These are phyloP conservation scores for Kluyveromyces nonfermentans DNA, from an alignment of 805 yeast species.

Conservation along the genomic window DNA sequence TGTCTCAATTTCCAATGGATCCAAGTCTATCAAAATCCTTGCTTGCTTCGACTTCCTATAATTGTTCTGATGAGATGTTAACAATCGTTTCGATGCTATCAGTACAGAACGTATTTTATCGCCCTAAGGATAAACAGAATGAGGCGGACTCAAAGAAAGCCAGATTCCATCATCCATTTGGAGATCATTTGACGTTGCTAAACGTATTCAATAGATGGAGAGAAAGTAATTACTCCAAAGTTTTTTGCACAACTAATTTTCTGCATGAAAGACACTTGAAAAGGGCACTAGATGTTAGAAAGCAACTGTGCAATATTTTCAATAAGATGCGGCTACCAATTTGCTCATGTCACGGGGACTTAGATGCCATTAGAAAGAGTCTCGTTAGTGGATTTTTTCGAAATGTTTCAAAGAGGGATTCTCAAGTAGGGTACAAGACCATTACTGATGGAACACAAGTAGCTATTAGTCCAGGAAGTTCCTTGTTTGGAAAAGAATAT, in stretches of 20 bases:
- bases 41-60: constrained; percentile 57
- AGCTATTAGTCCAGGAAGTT: constrained; percentile 78
- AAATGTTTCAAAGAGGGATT: constrained; percentile 55
- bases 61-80: constrained; percentile 71
- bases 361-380: constrained; percentile 50
- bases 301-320: constrained; percentile 55
- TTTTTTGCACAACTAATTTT: constrained; percentile 38
- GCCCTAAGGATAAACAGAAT: constrained; percentile 71
- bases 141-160: constrained; percentile 72
- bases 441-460: constrained; percentile 68
- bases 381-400: constrained; percentile 60
- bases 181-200: constrained; percentile 76
- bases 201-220: constrained; percentile 78
- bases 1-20: constrained; percentile 92
- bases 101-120: constrained; percentile 67
- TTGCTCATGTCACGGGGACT: constrained; percentile 44
- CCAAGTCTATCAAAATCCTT: constrained; percentile 81
- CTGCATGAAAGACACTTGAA: constrained; percentile 70
- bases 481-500: constrained; percentile 51
- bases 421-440: constrained; percentile 66
- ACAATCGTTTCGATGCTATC: constrained; percentile 86
- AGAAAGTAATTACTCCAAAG: constrained; percentile 41
- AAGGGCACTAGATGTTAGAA: constrained; percentile 71
- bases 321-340: constrained; percentile 37
- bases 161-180: constrained; percentile 62